Base-by-base conservation (phyloP, 805 yeast genomes). In the Starmerella floris region DNA sequence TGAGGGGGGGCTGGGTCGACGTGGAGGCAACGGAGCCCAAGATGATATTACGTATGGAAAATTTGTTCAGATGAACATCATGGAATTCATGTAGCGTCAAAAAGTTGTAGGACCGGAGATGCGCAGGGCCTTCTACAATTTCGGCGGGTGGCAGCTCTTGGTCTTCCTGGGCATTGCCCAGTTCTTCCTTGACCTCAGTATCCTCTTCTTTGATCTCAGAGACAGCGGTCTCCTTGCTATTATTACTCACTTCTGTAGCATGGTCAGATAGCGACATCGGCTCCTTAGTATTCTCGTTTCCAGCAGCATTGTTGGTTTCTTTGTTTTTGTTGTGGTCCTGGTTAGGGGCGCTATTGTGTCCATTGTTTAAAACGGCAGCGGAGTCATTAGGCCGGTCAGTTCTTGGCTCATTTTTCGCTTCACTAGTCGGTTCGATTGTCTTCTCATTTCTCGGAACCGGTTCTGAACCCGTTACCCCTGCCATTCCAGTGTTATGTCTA, bases 21-120 rank as follows among this genome's bases (percentile, higher is more conserved):
- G 30, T 16, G 9, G 55, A 44, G 4, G 58, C 51, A 44, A 77
- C 77, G 9, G 63, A 58, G 1, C 94, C 94, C 50, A 83, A 69
- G n/a, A 82, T 56, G n/a, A 61, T 56, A 2, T 53, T 48, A 27
- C 63, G 62, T 10, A 52, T 48, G n/a, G 55, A 49, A 31, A 34
- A 39, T 30, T 43, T 46, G 43, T 50, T 51, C 37, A 48, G 26
- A 11, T 46, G 39, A 5, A 36, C 40, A 11, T 40, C 61, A 19
- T 61, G 60, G 49, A 74, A 73, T 30, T 71, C 72, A 45, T 75
- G 67, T 35, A 81, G 62, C 1, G 73, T 66, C 0, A 83, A 58
- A 32, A 64, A 64, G 51, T 77, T 25, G 39, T 28, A 49, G 1
- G 44, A 35, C 11, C 23, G 21, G 16, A 46, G 39, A n/a, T 40